Evolutionary conservation across 2,329 filamentous ascomycete genomes (phyloP), one percentile per base, ranked within the genome.

Genomic region (Lachnum nothofagi): DNA sequence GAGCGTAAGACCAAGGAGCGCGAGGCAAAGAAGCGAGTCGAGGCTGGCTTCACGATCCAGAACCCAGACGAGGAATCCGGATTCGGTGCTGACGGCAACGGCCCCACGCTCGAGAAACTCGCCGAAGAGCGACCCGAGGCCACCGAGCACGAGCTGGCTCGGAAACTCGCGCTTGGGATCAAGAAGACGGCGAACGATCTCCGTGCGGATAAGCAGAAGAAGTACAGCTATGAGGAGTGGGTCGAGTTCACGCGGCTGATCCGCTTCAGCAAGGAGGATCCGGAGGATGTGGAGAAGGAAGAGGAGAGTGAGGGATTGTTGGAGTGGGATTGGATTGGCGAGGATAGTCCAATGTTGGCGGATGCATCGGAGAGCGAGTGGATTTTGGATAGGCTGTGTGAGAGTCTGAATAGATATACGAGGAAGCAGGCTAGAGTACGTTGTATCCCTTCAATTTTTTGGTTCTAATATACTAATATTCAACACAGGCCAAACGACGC

Each of bases 311-410:
- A 79, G 23, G 80, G 77, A 0, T 60, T 83, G 16, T 69, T 85
- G 1, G 77, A 84, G 27, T 86, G 83, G 83, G 83, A 87, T 60
- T 88, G 84, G 84, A 80, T 88, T 46, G 82, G 83, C 0, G 77
- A 85, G 56, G 73, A 80, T 48, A 84, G 80, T 59, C 84, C 84
- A 0, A 78, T 88, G 75, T 68, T 86, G 59, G 77, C 79, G 3
- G 75, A 77, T 39, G 68, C 78, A 52, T 76, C 71, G 5, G 84
- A 88, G 66, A 73, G 80, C 0, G 80, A 86, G 63, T 87, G 83
- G 77, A 68, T 87, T 47, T 67, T 88, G 2, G 77, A 84, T 62
- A 72, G 81, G 27, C 65, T 87, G 10, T 82, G 79, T 60, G 82
- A 85, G 65, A 85, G 81, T 61, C 63, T 88, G 60, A 65, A 65